phyloP scores from a whole-genome alignment of 1,284 basidiomycete genomes.

The Ceratobasidium papillatum region DNA sequence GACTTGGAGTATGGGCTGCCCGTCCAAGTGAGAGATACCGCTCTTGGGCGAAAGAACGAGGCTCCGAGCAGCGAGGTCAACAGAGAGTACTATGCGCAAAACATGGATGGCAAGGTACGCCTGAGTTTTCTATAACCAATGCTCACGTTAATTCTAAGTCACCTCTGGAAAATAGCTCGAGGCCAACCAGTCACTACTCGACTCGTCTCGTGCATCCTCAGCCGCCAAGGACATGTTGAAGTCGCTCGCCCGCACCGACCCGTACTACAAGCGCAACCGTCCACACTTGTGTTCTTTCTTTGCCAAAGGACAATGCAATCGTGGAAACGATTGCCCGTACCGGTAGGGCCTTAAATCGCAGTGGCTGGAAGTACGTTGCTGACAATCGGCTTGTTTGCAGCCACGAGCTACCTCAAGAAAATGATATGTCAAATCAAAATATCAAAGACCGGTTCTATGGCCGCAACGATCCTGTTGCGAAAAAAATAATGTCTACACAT shows the following conservation, averaged over 20 bases:
- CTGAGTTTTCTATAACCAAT: background rate
- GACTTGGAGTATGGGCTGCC: slow-evolving; percentile 97
- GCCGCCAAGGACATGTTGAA: slow-evolving; percentile 97
- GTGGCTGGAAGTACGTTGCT: background rate
- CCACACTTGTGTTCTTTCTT: slow-evolving; percentile 97
- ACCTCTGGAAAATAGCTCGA: slow-evolving; percentile 62
- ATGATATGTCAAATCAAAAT: slow-evolving; percentile 88
- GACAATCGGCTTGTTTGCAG: slow-evolving; percentile 52
- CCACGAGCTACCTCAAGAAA: slow-evolving; percentile 88
- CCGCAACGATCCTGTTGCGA: slow-evolving; percentile 87
- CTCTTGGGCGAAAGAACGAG: slow-evolving; percentile 84
- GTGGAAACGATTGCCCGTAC: slow-evolving; percentile 93
- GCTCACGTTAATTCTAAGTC: background rate
- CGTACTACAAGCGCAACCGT: slow-evolving; percentile 95
- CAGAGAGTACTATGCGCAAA: slow-evolving; percentile 96
- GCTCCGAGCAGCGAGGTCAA: slow-evolving; percentile 97
- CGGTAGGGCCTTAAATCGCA: slow-evolving; percentile 56
- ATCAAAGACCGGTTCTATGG: slow-evolving; percentile 94
- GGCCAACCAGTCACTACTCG: slow-evolving; percentile 72
- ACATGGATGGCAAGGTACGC: slow-evolving; percentile 87
- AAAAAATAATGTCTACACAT: slow-evolving; percentile 79
- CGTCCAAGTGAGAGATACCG: slow-evolving; percentile 97
- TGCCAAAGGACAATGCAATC: slow-evolving; percentile 92
- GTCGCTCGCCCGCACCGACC: slow-evolving; percentile 90
- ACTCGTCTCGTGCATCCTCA: slow-evolving; percentile 72